A percentile compares a stretch with the other conserved stretches of the same genome.
Evolutionary conservation across 768 basidiomycete genomes (phyloP).

Genomic region (Cystofilobasidium capitatum): DNA sequence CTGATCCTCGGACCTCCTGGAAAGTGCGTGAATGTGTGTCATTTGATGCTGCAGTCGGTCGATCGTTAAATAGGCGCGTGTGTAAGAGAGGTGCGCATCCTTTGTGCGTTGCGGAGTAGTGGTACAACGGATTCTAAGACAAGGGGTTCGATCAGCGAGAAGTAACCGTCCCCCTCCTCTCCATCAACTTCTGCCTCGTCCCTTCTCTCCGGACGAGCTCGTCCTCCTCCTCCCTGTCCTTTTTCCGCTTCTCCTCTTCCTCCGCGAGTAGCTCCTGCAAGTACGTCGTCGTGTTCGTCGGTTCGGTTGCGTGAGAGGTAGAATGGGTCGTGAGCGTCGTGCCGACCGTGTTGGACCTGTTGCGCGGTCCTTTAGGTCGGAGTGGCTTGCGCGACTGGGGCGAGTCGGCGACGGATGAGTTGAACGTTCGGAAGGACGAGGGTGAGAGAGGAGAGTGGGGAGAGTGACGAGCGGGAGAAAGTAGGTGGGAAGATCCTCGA

Average conservation of each 20-base stretch:
- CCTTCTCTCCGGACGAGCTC: not conserved
- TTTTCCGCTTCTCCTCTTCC: not conserved
- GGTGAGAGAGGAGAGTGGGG: not conserved
- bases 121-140: too few species aligned
- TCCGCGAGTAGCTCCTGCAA: conserved; percentile 16
- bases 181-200: not conserved
- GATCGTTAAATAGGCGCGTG: too few species aligned
- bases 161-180: too few species aligned
- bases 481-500: not conserved
- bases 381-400: not conserved
- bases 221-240: conserved; percentile 15
- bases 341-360: not conserved
- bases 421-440: not conserved
- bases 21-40: too few species aligned
- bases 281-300: not conserved
- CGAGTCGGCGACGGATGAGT: not conserved
- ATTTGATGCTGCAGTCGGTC: too few species aligned
- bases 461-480: not conserved
- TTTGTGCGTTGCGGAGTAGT: too few species aligned
- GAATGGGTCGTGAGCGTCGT: too few species aligned
- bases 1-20: too few species aligned
- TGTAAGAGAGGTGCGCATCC: too few species aligned
- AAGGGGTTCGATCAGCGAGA: too few species aligned
- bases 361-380: not conserved
- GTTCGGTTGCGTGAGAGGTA: not conserved